These are phyloP conservation scores for Coprinopsis strossmayeri DNA, from an alignment of 768 basidiomycete genomes.

Conservation along the genomic window DNA sequence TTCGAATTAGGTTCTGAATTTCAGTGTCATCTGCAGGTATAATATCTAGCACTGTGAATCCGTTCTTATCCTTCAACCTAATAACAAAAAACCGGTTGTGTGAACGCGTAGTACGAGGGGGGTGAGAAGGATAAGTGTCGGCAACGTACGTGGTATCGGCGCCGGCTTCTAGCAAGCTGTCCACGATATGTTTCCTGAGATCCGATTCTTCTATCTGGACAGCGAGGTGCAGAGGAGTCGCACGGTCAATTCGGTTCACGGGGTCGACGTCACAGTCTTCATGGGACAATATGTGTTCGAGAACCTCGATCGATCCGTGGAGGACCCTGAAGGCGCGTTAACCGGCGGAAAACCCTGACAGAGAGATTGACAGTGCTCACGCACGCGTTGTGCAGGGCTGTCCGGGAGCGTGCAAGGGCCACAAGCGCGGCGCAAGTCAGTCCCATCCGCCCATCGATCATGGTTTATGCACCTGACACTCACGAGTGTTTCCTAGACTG, in stretches of 20 bases:
- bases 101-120: background rate
- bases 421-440: too few relatives aligned
- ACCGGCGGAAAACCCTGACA: background rate
- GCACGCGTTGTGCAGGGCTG: conserved; percentile 25
- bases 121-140: background rate
- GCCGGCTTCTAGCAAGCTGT: conserved; percentile 71
- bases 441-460: conserved; percentile 8
- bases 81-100: conserved; percentile 4
- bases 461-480: conserved; percentile 17
- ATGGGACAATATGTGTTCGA: conserved; percentile 67
- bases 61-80: conserved; percentile 73
- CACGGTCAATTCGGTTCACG: conserved; percentile 58
- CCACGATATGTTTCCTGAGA: conserved; percentile 46
- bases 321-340: background rate
- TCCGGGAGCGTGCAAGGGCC: background rate
- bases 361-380: conserved; percentile 29
- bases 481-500: conserved; percentile 76
- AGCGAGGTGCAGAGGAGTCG: conserved; percentile 79
- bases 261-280: conserved; percentile 77
- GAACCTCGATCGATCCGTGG: conserved; percentile 51
- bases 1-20: conserved; percentile 43
- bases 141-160: conserved; percentile 56
- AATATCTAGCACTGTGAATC: conserved; percentile 48
- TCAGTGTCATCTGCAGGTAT: conserved; percentile 48
- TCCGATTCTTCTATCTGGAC: conserved; percentile 49